Evolutionary conservation across 306 rosid species (phyloP), one percentile per base, ranked within the genome.

Genomic region (Vigna nakashimae): DNA sequence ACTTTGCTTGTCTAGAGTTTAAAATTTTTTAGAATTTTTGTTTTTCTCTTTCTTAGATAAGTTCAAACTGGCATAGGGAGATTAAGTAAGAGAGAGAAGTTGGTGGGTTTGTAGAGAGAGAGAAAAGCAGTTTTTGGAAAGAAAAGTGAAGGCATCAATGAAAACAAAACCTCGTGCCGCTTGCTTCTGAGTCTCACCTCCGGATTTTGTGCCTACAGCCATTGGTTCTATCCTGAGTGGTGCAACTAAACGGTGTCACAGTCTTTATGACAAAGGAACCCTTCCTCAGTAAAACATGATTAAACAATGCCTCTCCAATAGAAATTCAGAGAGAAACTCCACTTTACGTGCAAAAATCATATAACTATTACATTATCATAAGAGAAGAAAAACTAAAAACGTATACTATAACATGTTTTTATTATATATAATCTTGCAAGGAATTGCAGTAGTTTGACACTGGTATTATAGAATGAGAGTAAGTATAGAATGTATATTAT

Each of bases 221-320:
- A 87, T 83, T 59, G 86, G 98, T 89, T 88, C 32, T 16, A 24
- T 67, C 60, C 74, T 89, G 75, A 91, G 74, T 94, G 98, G 98
- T 74, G 71, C 7, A 2, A 24, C 15, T 58, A 7, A 77, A 46
- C 98, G 98, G 97, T 85, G 97, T 67, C 72, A 71, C 86, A 71
- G 89, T 73, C 91, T 84, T 84, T 64, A 81, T 75, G 52, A 55
- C 42, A 84, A 77, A 82, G 79, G 7, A 69, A 78, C 15, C 12
- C 36, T 66, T 43, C 13, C 12, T 18, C 36, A 14, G 16, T 20
- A 10, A 20, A 65, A 17, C 51, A 65, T 20, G 5, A 66, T 66
- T 66, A 66, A 66, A 42, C 71, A 66, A 43, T 66, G 18, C 71
- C 0, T 2, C 71, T 42, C 71, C 71, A 66, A 66, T 66, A 43